phyloP scores from a whole-genome alignment of 768 basidiomycete species.

The Phallus indusiatus region DNA sequence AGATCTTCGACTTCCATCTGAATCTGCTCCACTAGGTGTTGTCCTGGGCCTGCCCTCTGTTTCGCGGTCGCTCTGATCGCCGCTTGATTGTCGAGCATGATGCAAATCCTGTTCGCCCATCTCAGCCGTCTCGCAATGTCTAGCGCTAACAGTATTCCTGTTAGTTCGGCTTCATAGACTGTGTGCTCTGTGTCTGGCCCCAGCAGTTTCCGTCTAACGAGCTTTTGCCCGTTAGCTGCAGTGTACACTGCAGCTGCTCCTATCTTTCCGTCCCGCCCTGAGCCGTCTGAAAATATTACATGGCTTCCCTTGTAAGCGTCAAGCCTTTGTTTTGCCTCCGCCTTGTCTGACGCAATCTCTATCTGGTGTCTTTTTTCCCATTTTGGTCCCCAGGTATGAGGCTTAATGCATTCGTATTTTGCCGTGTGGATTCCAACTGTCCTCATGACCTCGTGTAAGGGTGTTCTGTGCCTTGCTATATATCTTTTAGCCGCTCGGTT shows the following conservation, averaged over 20 bases:
- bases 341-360: background rate
- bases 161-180: constrained; percentile 6
- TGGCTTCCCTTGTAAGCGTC: background rate
- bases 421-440: background rate
- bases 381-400: background rate
- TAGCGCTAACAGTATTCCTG: background rate
- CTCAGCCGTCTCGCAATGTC: background rate
- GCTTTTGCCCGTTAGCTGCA: background rate
- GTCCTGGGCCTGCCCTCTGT: no score
- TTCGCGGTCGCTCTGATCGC: background rate
- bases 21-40: background rate
- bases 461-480: background rate
- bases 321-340: background rate
- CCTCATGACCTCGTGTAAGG: constrained; percentile 1
- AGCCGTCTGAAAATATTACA: constrained; percentile 6
- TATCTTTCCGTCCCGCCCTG: background rate
- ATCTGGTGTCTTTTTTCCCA: background rate
- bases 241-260: constrained; percentile 4
- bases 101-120: no score
- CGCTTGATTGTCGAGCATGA: background rate
- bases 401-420: constrained; percentile 5
- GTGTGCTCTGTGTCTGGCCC: constrained; percentile 1
- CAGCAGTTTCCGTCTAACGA: background rate
- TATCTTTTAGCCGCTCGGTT: no score
- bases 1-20: constrained; percentile 4